These are phyloP conservation scores for Hyphopichia buzzinii DNA, from an alignment of 1,139 yeast genomes.

Conservation along the genomic window DNA sequence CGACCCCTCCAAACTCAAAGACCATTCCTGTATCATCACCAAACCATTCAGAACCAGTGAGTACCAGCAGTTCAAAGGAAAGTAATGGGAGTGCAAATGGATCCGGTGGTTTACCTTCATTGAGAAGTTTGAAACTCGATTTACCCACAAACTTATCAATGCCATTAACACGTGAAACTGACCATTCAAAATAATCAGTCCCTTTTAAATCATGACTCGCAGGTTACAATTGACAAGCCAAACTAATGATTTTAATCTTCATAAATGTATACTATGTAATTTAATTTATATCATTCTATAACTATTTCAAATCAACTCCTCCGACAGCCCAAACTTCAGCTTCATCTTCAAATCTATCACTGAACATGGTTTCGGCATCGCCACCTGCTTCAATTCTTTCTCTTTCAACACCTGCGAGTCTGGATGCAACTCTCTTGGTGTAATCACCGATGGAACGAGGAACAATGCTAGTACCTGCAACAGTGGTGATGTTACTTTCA, in stretches of 20 bases:
- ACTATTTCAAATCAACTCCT: conserved; percentile 42
- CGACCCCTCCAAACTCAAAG: conserved; percentile 4
- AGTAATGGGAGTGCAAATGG: no score
- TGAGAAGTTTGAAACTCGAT: conserved; percentile 49
- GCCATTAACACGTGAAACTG: conserved; percentile 12
- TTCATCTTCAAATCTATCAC: conserved; percentile 86
- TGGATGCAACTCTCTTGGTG: conserved; percentile 79
- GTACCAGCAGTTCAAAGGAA: background rate
- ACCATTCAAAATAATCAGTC: no score
- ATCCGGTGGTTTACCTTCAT: conserved; percentile 39
- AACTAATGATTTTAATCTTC: no score
- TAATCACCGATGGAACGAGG: conserved; percentile 82
- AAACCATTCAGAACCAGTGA: background rate
- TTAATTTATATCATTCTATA: background rate
- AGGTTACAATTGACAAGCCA: no score
- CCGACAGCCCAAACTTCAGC: conserved; percentile 87
- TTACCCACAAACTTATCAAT: conserved; percentile 42
- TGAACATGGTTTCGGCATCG: conserved; percentile 79
- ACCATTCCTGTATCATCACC: background rate
- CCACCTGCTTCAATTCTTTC: conserved; percentile 90
- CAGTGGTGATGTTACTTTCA: conserved; percentile 23
- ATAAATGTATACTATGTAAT: no score
- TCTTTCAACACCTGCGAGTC: conserved; percentile 82
- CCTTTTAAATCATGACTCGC: no score
- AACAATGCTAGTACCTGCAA: conserved; percentile 50